Base-by-base conservation (phyloP, 2,329 filamentous ascomycete species). In the Chaetomium sp. region DNA sequence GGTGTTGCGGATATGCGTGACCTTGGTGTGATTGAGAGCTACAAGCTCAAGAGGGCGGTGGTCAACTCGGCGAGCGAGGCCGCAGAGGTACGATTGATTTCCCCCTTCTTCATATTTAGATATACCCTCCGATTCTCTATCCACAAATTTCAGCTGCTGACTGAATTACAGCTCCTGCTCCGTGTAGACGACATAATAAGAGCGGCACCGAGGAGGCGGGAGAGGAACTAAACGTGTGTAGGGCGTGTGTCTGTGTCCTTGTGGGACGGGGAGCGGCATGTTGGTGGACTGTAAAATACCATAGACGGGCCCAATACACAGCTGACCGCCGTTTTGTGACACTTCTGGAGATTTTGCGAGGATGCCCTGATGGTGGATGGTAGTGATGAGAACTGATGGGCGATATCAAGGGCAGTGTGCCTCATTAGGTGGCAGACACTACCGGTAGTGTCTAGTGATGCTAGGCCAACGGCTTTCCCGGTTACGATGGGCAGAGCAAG, bases 121-220 rank as follows among this genome's bases (percentile, higher is more conserved):
- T 27, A 27, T 27, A 27, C 10, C 10, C 10, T 42, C 5, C 11
- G 40, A 11, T 14, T 6, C 6, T 42, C 11, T n/a, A 5, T 44
- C 41, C 5, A 27, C 37, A 7, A 36, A 6, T 9, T 34, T 5
- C n/a, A 11, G 19, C 19, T 51, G 27, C 66, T 70, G 63, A 70
- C 64, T 27, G 46, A 38, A 11, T 6, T 37, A n/a, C 64, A 92
- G 88, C 79, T 97, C 62, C 81, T 99, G 61, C 79, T 99, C 62
- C 84, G 94, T 69, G 94, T 99, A 52, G 94, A 99, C 76, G 94
- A 97, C 73, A 99, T 99, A 71, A 97, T 99, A 71, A 86, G 92
- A 59, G 89, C 90, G 51, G 94, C 94, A 52, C 94, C 94, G 52
- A 80, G 94, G 70, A 85, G 82, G 74, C 80, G 90, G 60, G 88